phyloP scores from a whole-genome alignment of 495 filamentous ascomycete species.

The Xylaria longipes region DNA sequence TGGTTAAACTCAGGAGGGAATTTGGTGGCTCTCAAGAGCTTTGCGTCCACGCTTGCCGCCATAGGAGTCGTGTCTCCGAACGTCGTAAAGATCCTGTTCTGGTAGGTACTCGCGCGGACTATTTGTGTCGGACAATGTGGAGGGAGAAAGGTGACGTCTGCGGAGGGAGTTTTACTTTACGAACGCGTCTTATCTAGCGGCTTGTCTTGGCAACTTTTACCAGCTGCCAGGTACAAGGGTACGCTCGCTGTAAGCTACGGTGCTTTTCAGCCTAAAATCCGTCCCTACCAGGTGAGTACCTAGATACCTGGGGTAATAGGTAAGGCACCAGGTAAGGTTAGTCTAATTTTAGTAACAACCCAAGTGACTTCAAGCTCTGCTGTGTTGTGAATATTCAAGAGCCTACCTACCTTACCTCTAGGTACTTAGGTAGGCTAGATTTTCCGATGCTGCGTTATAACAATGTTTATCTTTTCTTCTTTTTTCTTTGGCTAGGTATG shows the following conservation, averaged over 20 bases:
- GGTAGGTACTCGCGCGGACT: not conserved
- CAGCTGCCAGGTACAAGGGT: not conserved
- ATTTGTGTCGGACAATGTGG: not conserved
- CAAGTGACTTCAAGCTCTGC: too few relatives aligned
- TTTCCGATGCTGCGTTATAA: too few relatives aligned
- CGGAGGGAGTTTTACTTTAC: conserved; percentile 21
- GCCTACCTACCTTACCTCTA: too few relatives aligned
- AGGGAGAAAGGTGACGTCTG: conserved; percentile 39
- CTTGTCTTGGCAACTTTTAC: conserved; percentile 18
- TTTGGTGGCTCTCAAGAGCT: conserved; percentile 87
- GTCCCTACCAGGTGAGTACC: too few relatives aligned
- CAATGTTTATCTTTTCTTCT: not conserved
- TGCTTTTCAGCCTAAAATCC: conserved; percentile 7
- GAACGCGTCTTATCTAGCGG: conserved; percentile 21
- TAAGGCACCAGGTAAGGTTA: too few relatives aligned
- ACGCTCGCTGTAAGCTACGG: not conserved
- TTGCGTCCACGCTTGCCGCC: conserved; percentile 81
- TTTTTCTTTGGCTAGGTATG: not conserved
- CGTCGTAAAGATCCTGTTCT: not conserved
- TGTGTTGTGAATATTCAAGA: too few relatives aligned
- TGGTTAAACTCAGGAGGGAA: conserved; percentile 92
- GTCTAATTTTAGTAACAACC: not conserved
- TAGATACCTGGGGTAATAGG: too few relatives aligned
- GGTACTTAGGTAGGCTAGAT: too few relatives aligned
- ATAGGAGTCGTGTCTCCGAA: conserved; percentile 48